Conservation (phyloP, 2,329 filamentous ascomycete genomes). For the Phialophora verrucosa region DNA sequence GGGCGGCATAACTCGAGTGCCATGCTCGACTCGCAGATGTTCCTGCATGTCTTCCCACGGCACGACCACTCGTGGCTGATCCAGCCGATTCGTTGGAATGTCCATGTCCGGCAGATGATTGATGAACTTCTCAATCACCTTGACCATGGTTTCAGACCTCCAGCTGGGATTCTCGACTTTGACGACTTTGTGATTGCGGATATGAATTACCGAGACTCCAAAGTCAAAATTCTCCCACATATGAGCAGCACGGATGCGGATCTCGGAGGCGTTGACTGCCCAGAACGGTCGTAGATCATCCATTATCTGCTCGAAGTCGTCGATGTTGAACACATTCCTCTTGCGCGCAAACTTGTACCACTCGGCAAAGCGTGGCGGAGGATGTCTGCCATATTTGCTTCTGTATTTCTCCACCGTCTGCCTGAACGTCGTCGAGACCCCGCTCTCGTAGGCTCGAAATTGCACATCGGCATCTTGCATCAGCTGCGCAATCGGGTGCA, state of each 20-base stretch:
- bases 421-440: constrained; percentile 46
- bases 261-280: constrained; percentile 44
- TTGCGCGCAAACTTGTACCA: constrained; percentile 50
- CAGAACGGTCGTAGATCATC: constrained; percentile 49
- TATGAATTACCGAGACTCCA: constrained; percentile 44
- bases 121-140: constrained; percentile 59
- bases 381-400: constrained; percentile 47
- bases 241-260: constrained; percentile 45
- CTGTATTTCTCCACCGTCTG: constrained; percentile 49
- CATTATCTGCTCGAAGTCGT: constrained; percentile 49
- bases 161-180: constrained; percentile 48
- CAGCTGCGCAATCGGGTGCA: constrained; percentile 44
- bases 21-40: constrained; percentile 57
- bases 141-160: constrained; percentile 50
- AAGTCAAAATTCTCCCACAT: constrained; percentile 42
- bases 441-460: constrained; percentile 44
- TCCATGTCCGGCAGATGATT: constrained; percentile 67
- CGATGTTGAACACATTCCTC: constrained; percentile 46
- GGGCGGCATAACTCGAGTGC: constrained; percentile 52
- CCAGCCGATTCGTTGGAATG: constrained; percentile 69
- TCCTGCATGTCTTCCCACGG: constrained; percentile 62
- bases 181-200: constrained; percentile 45
- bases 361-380: constrained; percentile 49
- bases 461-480: constrained; percentile 46
- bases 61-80: constrained; percentile 68